Base-by-base conservation (phyloP, 176 grass and related monocot genomes). In the Elaeis guineensis region DNA sequence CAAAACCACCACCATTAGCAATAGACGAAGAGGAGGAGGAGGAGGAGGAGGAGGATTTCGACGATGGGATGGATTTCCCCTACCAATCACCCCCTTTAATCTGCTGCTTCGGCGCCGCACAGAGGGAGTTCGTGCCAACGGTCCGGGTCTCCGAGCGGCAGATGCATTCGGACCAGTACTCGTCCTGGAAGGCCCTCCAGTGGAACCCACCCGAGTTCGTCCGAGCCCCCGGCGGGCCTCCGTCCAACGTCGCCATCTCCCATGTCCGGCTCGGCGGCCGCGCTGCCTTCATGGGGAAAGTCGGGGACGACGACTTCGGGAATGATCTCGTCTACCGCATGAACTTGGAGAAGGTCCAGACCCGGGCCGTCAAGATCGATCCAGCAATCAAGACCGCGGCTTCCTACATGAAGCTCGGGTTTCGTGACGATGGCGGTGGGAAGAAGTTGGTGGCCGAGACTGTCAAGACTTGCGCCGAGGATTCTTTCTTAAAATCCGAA, bases 171-270 rank as follows among this genome's bases (percentile, higher is more conserved):
- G 93, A 97, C 76, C 28, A 58, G 49, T 91, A 91, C 78, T 82
- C 80, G 60, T 69, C 83, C 0, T 91, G 92, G 92, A 67, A 58
- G 69, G 76, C 85, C 69, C 62, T 88, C 70, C 92, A 97, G 35
- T 97, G 83, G 87, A 78, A 76, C 55, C 92, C 92, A 26, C 92
- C 81, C 7, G 87, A 97, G 66, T 97, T 97, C 66, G 92, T 65
- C 16, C 81, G 86, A 11, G 69, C 91, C 3, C 84, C 84, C 0
- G 87, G 92, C n/a, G 89, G 87, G 18, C 70, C 87, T 0, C 74
- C 76, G 0, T 85, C 78, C 78, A 91, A 97, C 55, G 92, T 97
- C 4, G 92, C 92, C 2, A 69, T 90, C 22, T 83, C 84, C 25
- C 80, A 78, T 77, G 59, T 61, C 52, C 70, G 87, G 18, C 78